Base-by-base conservation (phyloP, 345 rosid genomes). In the Angophora floribunda region DNA sequence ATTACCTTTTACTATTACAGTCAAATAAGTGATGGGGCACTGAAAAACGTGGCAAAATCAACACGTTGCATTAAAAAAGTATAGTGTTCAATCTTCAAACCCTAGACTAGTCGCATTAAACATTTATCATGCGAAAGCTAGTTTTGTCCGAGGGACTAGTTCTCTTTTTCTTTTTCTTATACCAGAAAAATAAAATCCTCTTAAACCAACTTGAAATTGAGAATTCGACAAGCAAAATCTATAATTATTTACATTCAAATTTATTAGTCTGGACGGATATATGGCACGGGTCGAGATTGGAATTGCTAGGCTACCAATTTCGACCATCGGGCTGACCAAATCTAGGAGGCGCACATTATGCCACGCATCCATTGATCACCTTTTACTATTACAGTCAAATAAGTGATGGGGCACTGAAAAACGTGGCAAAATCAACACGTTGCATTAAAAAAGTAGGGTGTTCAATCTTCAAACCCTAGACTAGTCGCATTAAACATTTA, bases 401-500 rank as follows among this genome's bases (percentile, higher is more conserved):
- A 28, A n/a, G 36, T 13, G 32, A 28, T 7, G 30, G 14, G 70
- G 32, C 32, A 61, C 28, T 8, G 70, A 17, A 5, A 36, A 28
- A 61, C 12, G 13, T 61, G 4, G 32, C 9, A 12, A 61, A 3
- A 61, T 28, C 70, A 6, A 28, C 1, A 6, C 70, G 2, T 28
- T n/a, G 16, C 36, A 24, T 36, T 36, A 36, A 36, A 36, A 36
- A 36, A 36, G 41, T 36, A 36, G 41, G 4, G 41, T 36, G 41
- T 36, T 36, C 41, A 36, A 36, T 36, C 41, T 36, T 57, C 65
- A 24, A 57, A 57, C 0, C n/a, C n/a, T 57, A 24, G 65, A 6
- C n/a, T 9, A 0, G 0, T 57, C 24, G 0, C 63, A 24, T 0
- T 22, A 57, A 57, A 57, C 41, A 24, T 22, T 24, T 22, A 0